These are phyloP conservation scores for carrot (Daucus carota) DNA, from an alignment of 129 eudicot genomes.

Conservation along the genomic window DNA sequence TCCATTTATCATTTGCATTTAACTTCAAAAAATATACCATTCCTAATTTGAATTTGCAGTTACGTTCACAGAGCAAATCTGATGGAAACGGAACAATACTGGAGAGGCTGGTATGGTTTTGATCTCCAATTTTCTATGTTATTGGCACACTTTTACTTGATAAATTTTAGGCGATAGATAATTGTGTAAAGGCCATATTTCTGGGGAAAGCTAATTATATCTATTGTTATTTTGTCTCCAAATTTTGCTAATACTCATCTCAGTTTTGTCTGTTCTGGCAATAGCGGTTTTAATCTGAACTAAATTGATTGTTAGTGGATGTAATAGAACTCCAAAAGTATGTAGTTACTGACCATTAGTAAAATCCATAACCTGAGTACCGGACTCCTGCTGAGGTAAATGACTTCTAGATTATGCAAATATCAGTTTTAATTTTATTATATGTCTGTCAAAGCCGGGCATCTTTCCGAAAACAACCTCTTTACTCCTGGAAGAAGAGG, in stretches of 20 bases:
- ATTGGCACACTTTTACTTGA: not conserved
- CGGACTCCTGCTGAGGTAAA: not conserved
- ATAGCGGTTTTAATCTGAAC: not conserved
- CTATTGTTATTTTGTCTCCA: not conserved
- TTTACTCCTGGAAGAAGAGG: no score
- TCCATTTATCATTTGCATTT: not conserved
- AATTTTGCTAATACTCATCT: no score
- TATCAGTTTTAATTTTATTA: no score
- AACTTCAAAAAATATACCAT: not conserved
- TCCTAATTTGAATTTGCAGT: constrained; percentile 28
- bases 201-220: not conserved
- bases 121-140: not conserved
- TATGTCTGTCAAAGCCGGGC: no score
- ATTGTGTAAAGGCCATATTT: not conserved
- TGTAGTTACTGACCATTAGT: not conserved
- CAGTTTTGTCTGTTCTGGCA: not conserved
- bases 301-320: not conserved
- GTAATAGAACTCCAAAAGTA: not conserved
- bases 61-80: constrained; percentile 68
- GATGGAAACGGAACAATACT: constrained; percentile 84
- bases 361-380: no score
- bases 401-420: not conserved
- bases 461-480: no score
- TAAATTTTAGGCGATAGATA: not conserved
- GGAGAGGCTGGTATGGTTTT: constrained; percentile 85